Evolutionary conservation across 73 alveolate genomes (phyloP).

Genomic region (Uronychia binucleata): DNA sequence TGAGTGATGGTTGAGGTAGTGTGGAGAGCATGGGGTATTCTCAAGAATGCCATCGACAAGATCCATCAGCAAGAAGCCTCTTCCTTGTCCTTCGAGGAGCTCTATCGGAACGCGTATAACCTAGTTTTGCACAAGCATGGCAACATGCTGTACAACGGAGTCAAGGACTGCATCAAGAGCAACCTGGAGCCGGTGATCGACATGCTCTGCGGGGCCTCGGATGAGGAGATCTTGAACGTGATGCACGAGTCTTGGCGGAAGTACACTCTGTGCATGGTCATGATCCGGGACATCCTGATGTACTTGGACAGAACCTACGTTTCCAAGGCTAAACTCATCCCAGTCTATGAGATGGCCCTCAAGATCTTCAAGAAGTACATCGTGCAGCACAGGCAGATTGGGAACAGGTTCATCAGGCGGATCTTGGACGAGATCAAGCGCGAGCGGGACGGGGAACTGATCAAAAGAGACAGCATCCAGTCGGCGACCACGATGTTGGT

Average conservation of each 20-base stretch:
- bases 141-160: constrained; percentile 70
- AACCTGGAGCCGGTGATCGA: constrained; percentile 51
- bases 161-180: constrained; percentile 60
- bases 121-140: constrained; percentile 80
- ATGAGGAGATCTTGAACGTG: constrained; percentile 29
- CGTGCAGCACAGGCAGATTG: constrained; percentile 44
- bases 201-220: constrained; percentile 20
- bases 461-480: constrained; percentile 57
- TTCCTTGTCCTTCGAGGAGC: constrained; percentile 69
- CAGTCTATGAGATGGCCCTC: constrained; percentile 67
- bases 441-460: constrained; percentile 74
- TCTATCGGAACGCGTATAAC: constrained; percentile 72
- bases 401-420: constrained; percentile 33
- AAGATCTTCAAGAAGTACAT: constrained; percentile 58
- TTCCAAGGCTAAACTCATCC: constrained; percentile 62
- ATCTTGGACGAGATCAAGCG: constrained; percentile 51
- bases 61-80: constrained; percentile 58
- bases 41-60: constrained; percentile 56
- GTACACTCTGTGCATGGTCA: constrained; percentile 49
- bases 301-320: constrained; percentile 84
- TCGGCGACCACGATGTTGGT: constrained; percentile 66
- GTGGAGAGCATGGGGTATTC: constrained; percentile 63
- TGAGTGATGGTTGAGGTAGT: no score
- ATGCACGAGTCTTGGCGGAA: constrained; percentile 70
- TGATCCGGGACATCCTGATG: constrained; percentile 85